Conservation (phyloP, 1,284 basidiomycete genomes). For the Volvariella volvacea region DNA sequence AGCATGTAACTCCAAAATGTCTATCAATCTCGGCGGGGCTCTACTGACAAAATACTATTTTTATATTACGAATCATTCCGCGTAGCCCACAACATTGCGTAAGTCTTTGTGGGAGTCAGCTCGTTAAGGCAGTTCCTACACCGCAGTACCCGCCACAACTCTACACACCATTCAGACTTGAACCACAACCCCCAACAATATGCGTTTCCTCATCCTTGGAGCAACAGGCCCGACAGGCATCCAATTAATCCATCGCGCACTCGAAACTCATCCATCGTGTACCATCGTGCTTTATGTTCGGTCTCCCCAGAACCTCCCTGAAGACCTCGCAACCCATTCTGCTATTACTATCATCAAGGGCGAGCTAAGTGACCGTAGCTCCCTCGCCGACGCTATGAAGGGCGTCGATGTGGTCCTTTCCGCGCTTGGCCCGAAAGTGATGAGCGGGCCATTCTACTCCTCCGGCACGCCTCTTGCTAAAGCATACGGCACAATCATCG, state of each 20-base stretch:
- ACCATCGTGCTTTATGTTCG: constrained; percentile 54
- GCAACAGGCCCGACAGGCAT: constrained; percentile 55
- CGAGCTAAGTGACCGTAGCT: constrained; percentile 42
- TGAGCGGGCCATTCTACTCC: constrained; percentile 22
- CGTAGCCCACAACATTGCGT: too few species aligned
- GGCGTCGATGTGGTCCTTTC: constrained; percentile 58
- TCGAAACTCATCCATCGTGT: constrained; percentile 33
- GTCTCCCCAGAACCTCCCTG: constrained; percentile 53
- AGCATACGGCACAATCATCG: constrained; percentile 48
- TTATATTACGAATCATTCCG: too few species aligned
- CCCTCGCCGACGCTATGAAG: constrained; percentile 43
- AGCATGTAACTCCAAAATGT: too few species aligned
- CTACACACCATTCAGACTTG: too few species aligned
- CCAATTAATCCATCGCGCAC: constrained; percentile 43
- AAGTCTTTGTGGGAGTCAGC: too few species aligned
- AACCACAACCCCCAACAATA: constrained; percentile 8
- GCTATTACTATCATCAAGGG: constrained; percentile 47
- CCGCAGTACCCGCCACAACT: too few species aligned
- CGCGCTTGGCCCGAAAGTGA: constrained; percentile 48
- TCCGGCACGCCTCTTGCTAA: constrained; percentile 51
- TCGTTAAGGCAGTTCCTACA: too few species aligned
- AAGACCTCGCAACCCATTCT: constrained; percentile 35
- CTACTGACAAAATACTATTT: too few species aligned
- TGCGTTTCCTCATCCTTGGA: constrained; percentile 43
- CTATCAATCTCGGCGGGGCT: too few species aligned